Evolutionary conservation across 192 early-diverging fungal genomes (phyloP), one percentile per base, ranked within the genome.

Genomic region (Backusella tuberculispora): DNA sequence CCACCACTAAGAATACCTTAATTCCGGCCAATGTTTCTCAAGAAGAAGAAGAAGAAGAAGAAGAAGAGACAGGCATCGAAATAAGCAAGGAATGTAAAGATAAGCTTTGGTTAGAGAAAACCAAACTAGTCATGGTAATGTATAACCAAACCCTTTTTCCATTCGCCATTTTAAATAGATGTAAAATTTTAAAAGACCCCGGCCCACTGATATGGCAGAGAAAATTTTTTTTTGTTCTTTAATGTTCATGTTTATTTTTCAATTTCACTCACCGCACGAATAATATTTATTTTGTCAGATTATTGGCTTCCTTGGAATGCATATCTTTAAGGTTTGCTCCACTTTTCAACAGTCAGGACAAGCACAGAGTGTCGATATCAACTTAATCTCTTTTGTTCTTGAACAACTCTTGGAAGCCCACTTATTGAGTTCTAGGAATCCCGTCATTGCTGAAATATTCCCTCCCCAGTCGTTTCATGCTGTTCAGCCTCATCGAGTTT

Each of bases 261-360:
- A 88, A 67, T 73, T 89, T 71, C 83, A 84, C 71, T 86, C 81
- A 43, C 85, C 89, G 53, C 53, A 60, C 53, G 53, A 60, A 60
- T 60, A 24, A 60, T 60, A 60, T 60, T 60, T 60, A 60, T 26
- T 60, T 60, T 60, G 53, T 50, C 15, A 80, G 79, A 90, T 91
- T 66, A 78, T 88, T 26, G 88, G 90, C 21, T 90, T 91, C 71
- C 77, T 90, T 8, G 81, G 83, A 21, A 85, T 91, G 85, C 88
- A 91, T 73, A 74, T 90, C 37, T 86, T 90, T 76, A 87, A 88
- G 63, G 73, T 90, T 66, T 86, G 86, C 71, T 85, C 85, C 37
- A 86, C 90, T 34, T 84, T 83, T n/a, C 75, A 76, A 48, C 66
- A 73, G 24, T 69, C 80, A n/a, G 71, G 79, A 19, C 76, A 71